A percentile compares a stretch with the other conserved stretches of the same genome.
These are phyloP conservation scores for Begonia masoniana DNA, from an alignment of 306 rosid species.

Conservation along the genomic window DNA sequence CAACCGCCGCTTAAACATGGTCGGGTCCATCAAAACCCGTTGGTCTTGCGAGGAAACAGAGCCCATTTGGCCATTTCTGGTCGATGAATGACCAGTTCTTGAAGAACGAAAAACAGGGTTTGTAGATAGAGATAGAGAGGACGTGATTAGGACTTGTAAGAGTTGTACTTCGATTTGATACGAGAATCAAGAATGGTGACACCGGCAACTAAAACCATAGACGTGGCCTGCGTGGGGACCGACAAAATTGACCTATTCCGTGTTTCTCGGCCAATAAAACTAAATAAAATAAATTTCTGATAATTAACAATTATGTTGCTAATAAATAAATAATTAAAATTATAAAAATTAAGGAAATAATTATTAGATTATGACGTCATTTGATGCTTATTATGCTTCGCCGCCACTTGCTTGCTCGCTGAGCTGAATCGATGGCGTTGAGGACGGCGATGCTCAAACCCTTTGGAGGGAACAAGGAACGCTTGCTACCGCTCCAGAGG, in stretches of 20 bases:
- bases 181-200: neutral
- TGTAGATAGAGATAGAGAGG: neutral
- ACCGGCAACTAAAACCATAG: neutral
- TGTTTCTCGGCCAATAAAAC: too few species aligned
- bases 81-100: neutral
- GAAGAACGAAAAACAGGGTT: neutral
- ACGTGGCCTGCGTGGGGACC: constrained; percentile 1
- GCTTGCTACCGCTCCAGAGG: constrained; percentile 26
- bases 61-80: constrained; percentile 4
- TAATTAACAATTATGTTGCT: too few species aligned
- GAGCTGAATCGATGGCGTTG: constrained; percentile 29
- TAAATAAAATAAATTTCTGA: too few species aligned
- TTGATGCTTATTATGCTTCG: neutral
- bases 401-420: neutral
- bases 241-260: too few species aligned
- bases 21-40: constrained; percentile 11
- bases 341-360: too few species aligned
- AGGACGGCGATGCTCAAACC: constrained; percentile 22
- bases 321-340: too few species aligned
- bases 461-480: constrained; percentile 12
- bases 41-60: neutral
- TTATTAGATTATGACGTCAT: too few species aligned
- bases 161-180: neutral
- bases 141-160: neutral
- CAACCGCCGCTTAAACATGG: constrained; percentile 5